Conservation (phyloP, 495 filamentous ascomycete species). For the Pyrenula aspistea region DNA sequence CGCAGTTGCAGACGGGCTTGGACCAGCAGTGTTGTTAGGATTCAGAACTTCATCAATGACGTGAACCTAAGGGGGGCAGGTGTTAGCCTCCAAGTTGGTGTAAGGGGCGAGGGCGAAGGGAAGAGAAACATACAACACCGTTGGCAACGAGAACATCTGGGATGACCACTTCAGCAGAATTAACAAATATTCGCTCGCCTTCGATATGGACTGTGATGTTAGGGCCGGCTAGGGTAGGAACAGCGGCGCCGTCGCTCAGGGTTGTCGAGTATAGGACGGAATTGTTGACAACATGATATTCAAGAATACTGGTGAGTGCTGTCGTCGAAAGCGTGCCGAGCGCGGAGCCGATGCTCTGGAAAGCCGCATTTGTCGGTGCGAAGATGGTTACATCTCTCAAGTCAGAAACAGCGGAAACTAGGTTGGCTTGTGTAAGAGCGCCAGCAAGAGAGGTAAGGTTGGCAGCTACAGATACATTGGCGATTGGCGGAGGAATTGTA, state of each 20-base stretch:
- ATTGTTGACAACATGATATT: slow-evolving; percentile 31
- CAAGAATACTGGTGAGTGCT: slow-evolving; percentile 34
- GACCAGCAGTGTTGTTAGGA: slow-evolving; percentile 36
- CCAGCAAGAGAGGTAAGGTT: slow-evolving; percentile 46
- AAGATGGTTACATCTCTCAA: slow-evolving; percentile 50
- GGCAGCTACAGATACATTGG: slow-evolving; percentile 29
- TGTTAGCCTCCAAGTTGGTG: neutral
- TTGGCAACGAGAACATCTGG: slow-evolving; percentile 50
- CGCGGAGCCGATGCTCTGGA: slow-evolving; percentile 43
- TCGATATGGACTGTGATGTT: slow-evolving; percentile 38
- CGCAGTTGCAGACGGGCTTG: slow-evolving; percentile 28
- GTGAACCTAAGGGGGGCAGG: neutral
- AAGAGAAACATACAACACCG: slow-evolving; percentile 38
- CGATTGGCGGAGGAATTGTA: slow-evolving; percentile 38
- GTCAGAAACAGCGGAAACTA: slow-evolving; percentile 27
- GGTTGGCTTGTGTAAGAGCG: slow-evolving; percentile 34
- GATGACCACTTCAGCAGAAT: slow-evolving; percentile 39
- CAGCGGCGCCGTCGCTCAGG: slow-evolving; percentile 29
- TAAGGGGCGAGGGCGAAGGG: neutral
- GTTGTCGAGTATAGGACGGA: slow-evolving; percentile 36
- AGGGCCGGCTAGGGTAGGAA: slow-evolving; percentile 29
- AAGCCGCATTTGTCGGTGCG: slow-evolving; percentile 46
- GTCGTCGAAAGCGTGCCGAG: slow-evolving; percentile 30
- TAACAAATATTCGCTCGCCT: slow-evolving; percentile 39
- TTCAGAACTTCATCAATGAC: slow-evolving; percentile 42